Conservation (phyloP, 805 yeast species). For the Komagataella ulmi region DNA sequence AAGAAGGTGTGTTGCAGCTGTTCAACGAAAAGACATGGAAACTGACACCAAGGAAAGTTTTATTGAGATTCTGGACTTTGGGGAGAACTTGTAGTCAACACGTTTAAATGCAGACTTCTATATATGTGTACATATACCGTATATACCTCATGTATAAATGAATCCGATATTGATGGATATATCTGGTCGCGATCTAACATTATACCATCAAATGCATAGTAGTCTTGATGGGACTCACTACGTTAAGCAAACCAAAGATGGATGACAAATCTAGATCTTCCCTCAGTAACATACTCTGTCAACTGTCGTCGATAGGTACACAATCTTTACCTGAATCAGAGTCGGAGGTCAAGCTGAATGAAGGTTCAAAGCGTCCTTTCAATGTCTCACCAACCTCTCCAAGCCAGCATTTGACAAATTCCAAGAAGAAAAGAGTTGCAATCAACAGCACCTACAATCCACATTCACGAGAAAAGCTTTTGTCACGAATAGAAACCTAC, state of each 20-base stretch:
- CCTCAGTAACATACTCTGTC: neutral
- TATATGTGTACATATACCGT: neutral
- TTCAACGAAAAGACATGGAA: conserved; percentile 47
- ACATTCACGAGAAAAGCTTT: conserved; percentile 17
- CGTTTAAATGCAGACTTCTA: neutral
- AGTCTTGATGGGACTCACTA: neutral
- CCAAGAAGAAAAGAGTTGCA: neutral
- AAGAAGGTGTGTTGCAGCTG: conserved; percentile 82
- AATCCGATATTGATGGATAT: too few relatives aligned
- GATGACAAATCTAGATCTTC: neutral
- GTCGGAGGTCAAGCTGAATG: neutral
- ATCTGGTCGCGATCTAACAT: neutral
- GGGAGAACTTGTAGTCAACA: conserved; percentile 10
- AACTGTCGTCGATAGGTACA: neutral
- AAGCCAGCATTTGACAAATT: neutral
- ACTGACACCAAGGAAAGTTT: conserved; percentile 31
- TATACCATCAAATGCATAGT: neutral
- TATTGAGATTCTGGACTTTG: conserved; percentile 79
- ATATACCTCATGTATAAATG: neutral
- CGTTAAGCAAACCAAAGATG: neutral
- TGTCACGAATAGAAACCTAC: conserved; percentile 28
- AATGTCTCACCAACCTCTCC: neutral
- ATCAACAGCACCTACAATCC: conserved; percentile 20
- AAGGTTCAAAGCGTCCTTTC: neutral
- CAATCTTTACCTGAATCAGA: neutral